A percentile compares a stretch with the other conserved stretches of the same genome.
These are phyloP conservation scores for Hyparrhenia diplandra DNA, from an alignment of 176 grass and related monocot genomes.

Conservation along the genomic window DNA sequence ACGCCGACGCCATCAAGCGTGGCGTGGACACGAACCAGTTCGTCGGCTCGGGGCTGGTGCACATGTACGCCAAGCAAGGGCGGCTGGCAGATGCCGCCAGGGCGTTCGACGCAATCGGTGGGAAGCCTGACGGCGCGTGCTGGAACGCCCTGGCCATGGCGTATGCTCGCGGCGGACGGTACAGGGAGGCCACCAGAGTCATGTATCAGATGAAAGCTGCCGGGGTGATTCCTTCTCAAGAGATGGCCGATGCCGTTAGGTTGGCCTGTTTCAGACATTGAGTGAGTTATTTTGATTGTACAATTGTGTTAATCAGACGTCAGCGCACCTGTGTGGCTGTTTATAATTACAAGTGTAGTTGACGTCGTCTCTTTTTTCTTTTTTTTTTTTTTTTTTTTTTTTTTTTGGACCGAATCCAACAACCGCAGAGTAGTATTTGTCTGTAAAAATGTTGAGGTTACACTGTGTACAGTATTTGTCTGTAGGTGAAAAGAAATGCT, in stretches of 20 bases:
- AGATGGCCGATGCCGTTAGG: conserved; percentile 33
- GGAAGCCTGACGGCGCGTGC: conserved; percentile 38
- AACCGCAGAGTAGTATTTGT: neutral
- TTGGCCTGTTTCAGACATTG: conserved; percentile 26
- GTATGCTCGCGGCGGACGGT: conserved; percentile 46
- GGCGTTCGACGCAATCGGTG: conserved; percentile 43
- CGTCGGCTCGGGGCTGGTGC: conserved; percentile 58
- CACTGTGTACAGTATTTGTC: too few relatives aligned
- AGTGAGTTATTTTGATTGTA: neutral
- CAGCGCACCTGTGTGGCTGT: neutral
- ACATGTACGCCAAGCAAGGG: conserved; percentile 71
- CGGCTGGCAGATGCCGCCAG: conserved; percentile 41
- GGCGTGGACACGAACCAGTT: conserved; percentile 54
- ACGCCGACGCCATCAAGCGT: conserved; percentile 62
- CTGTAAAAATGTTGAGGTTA: neutral
- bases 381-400: too few relatives aligned
- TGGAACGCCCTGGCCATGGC: conserved; percentile 67
- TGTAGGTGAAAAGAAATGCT: neutral
- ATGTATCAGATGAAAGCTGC: conserved; percentile 68
- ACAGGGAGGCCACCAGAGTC: conserved; percentile 52
- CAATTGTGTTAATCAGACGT: neutral
- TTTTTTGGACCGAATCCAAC: neutral
- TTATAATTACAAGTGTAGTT: too few relatives aligned
- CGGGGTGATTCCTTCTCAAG: conserved; percentile 43
- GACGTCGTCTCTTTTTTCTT: neutral